Evolutionary conservation across 441 rosid genomes (phyloP).

Genomic region (Biscutella laevigata): DNA sequence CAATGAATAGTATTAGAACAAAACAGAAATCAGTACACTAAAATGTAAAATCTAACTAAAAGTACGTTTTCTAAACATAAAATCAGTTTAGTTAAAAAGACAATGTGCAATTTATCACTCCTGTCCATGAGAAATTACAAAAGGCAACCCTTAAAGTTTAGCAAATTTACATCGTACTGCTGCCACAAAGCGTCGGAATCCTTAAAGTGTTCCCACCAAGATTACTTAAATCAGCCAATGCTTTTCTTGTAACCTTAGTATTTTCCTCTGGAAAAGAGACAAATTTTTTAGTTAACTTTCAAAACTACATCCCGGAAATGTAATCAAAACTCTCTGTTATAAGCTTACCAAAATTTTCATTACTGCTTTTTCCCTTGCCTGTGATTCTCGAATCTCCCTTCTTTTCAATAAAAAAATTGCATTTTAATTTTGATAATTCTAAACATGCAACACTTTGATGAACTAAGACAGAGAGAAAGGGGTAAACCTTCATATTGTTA

Average conservation of each 20-base stretch:
- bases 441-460: not conserved
- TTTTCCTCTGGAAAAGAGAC: conserved; percentile 25
- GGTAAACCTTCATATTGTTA: conserved; percentile 41
- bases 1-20: conserved; percentile 8
- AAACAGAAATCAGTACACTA: not conserved
- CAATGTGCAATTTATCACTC: not conserved
- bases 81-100: not conserved
- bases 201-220: conserved; percentile 23
- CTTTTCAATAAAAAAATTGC: conserved; percentile 18
- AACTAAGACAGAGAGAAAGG: not conserved
- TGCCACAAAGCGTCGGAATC: conserved; percentile 36
- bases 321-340: not conserved
- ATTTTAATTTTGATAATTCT: conserved; percentile 1
- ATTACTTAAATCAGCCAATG: conserved; percentile 75
- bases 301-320: not conserved
- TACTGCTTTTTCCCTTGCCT: conserved; percentile 32
- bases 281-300: not conserved
- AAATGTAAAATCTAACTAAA: not conserved
- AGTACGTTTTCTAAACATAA: not conserved
- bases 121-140: not conserved
- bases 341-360: conserved; percentile 37
- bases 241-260: conserved; percentile 44
- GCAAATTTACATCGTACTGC: conserved; percentile 43
- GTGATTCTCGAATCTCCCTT: conserved; percentile 32
- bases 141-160: not conserved